These are phyloP conservation scores for Ramichloridium luteum DNA, from an alignment of 2,329 filamentous ascomycete genomes.

Conservation along the genomic window DNA sequence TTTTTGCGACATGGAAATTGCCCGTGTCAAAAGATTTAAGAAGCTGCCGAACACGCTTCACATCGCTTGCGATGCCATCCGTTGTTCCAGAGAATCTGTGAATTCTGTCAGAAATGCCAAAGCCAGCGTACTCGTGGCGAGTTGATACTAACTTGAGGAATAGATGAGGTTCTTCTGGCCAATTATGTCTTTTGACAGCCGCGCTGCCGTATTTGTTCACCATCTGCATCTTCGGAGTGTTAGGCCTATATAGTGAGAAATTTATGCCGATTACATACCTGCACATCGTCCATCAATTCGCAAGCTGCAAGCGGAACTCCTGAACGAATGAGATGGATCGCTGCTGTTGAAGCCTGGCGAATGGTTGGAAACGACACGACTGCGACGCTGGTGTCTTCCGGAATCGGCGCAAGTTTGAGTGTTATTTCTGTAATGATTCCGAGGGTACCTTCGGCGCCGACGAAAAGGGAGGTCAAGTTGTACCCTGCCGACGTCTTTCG, in stretches of 20 bases:
- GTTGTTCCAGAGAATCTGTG: conserved; percentile 70
- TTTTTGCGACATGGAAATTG: conserved; percentile 12
- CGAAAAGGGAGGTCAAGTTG: conserved; percentile 67
- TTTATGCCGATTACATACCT: conserved; percentile 24
- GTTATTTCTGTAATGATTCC: conserved; percentile 75
- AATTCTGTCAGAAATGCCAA: conserved; percentile 1
- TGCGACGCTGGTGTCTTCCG: conserved; percentile 63
- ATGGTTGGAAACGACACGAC: conserved; percentile 71
- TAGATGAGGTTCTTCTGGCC: conserved; percentile 64
- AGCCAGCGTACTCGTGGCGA: too few relatives aligned
- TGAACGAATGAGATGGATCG: conserved; percentile 61
- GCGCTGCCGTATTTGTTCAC: conserved; percentile 51
- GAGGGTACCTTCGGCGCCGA: conserved; percentile 70
- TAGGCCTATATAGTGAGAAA: not conserved
- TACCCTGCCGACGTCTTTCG: conserved; percentile 71
- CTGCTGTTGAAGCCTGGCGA: conserved; percentile 61
- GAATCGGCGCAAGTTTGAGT: conserved; percentile 64
- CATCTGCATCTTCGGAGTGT: conserved; percentile 48
- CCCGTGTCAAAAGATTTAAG: conserved; percentile 34
- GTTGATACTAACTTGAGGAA: conserved; percentile 48
- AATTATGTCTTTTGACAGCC: conserved; percentile 56
- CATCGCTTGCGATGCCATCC: conserved; percentile 63
- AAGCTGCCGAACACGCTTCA: conserved; percentile 55
- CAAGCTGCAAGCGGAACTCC: conserved; percentile 64
- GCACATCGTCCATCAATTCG: conserved; percentile 81